These are phyloP conservation scores for Kockiozyma suomiensis DNA, from an alignment of 805 yeast species.

Conservation along the genomic window DNA sequence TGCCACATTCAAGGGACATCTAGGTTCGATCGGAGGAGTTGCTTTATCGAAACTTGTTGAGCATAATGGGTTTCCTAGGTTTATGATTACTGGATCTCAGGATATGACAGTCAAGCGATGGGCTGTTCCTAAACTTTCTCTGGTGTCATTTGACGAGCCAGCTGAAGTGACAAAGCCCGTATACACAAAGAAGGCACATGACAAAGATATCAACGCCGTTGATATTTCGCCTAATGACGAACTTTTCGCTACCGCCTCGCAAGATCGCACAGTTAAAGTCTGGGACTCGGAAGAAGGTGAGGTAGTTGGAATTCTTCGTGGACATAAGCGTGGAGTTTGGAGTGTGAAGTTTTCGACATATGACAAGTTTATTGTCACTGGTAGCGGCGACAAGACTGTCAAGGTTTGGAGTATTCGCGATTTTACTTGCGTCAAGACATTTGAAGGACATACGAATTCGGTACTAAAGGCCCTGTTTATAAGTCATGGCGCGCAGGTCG, in stretches of 20 bases:
- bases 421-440: conserved; percentile 72
- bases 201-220: conserved; percentile 88
- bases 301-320: conserved; percentile 76
- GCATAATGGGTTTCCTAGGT: conserved; percentile 54
- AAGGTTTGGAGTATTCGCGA: conserved; percentile 86
- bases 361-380: conserved; percentile 76
- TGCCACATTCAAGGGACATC: conserved; percentile 81
- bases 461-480: conserved; percentile 80
- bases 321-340: conserved; percentile 96
- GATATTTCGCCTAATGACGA: conserved; percentile 92
- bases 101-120: conserved; percentile 87
- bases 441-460: conserved; percentile 93
- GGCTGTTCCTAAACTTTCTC: conserved; percentile 59
- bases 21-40: conserved; percentile 81
- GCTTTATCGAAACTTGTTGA: conserved; percentile 61
- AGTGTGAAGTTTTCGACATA: conserved; percentile 79
- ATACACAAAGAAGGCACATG: conserved; percentile 94
- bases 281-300: conserved; percentile 92
- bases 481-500: conserved; percentile 65
- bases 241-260: conserved; percentile 88
- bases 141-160: conserved; percentile 4
- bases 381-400: conserved; percentile 90
- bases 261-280: conserved; percentile 85
- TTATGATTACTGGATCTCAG: conserved; percentile 77
- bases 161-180: conserved; percentile 54